A percentile compares a stretch with the other conserved stretches of the same genome.
These are phyloP conservation scores for Monascus ruber DNA, from an alignment of 2,329 filamentous ascomycete species.

Conservation along the genomic window DNA sequence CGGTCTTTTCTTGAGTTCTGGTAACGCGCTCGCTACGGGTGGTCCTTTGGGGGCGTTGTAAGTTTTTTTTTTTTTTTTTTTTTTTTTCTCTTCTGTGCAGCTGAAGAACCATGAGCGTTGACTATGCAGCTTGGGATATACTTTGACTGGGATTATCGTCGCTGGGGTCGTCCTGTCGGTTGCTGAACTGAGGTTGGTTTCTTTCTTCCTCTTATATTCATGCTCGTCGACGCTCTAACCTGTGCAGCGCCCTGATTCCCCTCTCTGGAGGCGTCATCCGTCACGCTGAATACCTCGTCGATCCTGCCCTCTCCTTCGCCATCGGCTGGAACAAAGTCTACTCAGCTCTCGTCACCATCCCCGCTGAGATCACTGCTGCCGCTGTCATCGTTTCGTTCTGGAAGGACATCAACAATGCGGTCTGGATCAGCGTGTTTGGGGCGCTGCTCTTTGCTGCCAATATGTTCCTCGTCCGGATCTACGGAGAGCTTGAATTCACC, in stretches of 20 bases:
- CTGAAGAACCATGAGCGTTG: no score
- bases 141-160: no score
- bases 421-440: constrained; percentile 32
- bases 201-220: no score
- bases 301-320: constrained; percentile 24
- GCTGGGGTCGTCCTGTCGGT: no score
- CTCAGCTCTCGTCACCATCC: constrained; percentile 21
- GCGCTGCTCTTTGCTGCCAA: constrained; percentile 16
- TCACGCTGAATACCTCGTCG: constrained; percentile 25
- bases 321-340: constrained; percentile 30
- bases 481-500: constrained; percentile 43
- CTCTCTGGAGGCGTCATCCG: constrained; percentile 28
- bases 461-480: constrained; percentile 18
- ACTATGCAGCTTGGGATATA: no score
- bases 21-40: constrained; percentile 19
- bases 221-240: no score
- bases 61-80: no score
- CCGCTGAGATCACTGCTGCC: constrained; percentile 21
- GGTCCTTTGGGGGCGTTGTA: constrained; percentile 16
- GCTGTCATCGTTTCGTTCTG: constrained; percentile 22
- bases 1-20: constrained; percentile 27
- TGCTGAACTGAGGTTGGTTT: no score
- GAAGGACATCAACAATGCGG: constrained; percentile 31
- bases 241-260: constrained; percentile 7
- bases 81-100: no score